Evolutionary conservation across 495 filamentous ascomycete genomes (phyloP), one percentile per base, ranked within the genome.

Genomic region (Astrocystis sublimbata): DNA sequence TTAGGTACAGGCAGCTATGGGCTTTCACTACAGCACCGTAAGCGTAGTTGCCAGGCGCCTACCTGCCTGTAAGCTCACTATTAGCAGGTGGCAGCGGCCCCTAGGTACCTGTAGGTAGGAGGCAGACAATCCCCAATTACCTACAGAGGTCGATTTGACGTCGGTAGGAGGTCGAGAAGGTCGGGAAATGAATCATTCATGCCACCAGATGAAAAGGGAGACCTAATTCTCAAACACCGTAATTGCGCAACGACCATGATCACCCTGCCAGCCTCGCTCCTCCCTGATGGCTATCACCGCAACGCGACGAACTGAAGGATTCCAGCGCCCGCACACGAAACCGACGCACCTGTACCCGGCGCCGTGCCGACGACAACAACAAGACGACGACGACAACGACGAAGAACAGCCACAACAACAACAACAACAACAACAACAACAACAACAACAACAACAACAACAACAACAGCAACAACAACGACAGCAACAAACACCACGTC

Each of bases 291-390:
- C 75, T 47, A 73, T 74, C 54, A 74, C 49, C 19, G 38, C 66
- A 60, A 69, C 73, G 61, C 67, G 75, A 68, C 71, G 68, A 69
- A 52, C 65, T 72, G 75, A 76, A 68, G 69, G 69, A 59, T 68
- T 74, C 46, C 68, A 70, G 58, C 70, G 61, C 50, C 26, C 55
- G 9, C 67, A 61, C 19, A 60, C 64, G 23, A 51, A 60, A 12
- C 58, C 15, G 40, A 47, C 47, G 40, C 50, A 31, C 42, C 21
- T 31, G 30, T 23, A 40, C 41, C 31, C 6, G 42, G 36, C 30
- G 46, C 47, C 19, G 13, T 46, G 54, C 28, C 38, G 68, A 63
- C 12, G 61, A 51, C 63, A 65, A 49, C 62, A 68, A 60, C 70
- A n/a, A n/a, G 66, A 28, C 61, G 52, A 35, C 61, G 35, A 13